phyloP scores from a whole-genome alignment of 2,329 filamentous ascomycete genomes.

The Hawksworthiomyces lignivorus region DNA sequence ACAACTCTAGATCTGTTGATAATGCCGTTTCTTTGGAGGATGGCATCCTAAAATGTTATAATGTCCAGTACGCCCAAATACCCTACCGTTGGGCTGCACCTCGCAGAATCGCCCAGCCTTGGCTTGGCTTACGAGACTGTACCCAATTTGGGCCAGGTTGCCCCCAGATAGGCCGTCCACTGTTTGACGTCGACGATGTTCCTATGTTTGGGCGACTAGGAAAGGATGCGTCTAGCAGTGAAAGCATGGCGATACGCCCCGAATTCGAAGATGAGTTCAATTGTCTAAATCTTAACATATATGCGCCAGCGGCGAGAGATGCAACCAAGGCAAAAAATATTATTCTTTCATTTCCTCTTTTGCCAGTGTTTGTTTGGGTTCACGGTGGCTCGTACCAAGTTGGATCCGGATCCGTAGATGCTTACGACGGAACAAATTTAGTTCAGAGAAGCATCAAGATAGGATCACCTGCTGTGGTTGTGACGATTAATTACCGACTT shows the following conservation, averaged over 20 bases:
- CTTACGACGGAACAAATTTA: conserved; percentile 1
- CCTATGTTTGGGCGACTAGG: conserved; percentile 7
- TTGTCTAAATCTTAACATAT: conserved; percentile 8
- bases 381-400: conserved; percentile 4
- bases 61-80: conserved; percentile 2
- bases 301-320: background rate
- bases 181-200: conserved; percentile 3
- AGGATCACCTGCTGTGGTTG: conserved; percentile 1
- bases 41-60: conserved; percentile 2
- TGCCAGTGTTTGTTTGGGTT: conserved; percentile 5
- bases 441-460: background rate
- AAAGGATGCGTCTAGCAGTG: background rate
- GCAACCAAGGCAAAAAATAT: background rate
- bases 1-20: too few species aligned
- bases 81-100: conserved; percentile 1
- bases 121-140: background rate
- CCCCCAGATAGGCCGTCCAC: background rate
- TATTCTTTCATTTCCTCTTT: background rate
- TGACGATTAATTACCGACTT: conserved; percentile 7
- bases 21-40: too few species aligned
- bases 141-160: conserved; percentile 3
- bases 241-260: background rate
- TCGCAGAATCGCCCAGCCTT: background rate
- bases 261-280: conserved; percentile 3
- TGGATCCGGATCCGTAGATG: conserved; percentile 2